Percentiles rank a stretch among this genome's conserved stretches.
Conservation (phyloP, 257 asterid species). For the Solanum dulcamara region DNA sequence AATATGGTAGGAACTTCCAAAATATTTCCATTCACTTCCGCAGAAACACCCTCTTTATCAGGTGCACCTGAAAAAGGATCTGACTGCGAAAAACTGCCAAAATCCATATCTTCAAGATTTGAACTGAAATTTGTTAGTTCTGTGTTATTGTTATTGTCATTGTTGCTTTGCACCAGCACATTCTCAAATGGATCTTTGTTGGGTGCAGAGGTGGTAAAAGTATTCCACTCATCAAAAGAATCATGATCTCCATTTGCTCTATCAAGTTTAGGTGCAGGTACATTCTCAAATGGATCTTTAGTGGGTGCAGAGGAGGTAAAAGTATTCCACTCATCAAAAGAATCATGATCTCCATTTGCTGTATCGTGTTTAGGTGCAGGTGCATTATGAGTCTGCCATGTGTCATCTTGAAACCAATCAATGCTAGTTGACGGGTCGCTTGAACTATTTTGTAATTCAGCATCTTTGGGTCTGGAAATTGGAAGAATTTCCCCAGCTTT, state of each 20-base stretch:
- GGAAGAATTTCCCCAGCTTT: slow-evolving; percentile 24
- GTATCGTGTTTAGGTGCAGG: slow-evolving; percentile 15
- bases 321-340: slow-evolving; percentile 58
- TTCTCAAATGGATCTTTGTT: not conserved
- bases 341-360: slow-evolving; percentile 16
- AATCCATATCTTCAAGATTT: slow-evolving; percentile 25
- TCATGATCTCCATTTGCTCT: not conserved
- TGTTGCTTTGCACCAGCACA: not conserved
- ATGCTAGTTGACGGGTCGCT: slow-evolving; percentile 16
- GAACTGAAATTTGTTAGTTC: slow-evolving; percentile 13
- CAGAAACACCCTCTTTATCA: slow-evolving; percentile 14
- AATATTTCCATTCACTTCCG: slow-evolving; percentile 13
- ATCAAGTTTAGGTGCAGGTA: slow-evolving; percentile 1
- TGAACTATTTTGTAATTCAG: slow-evolving; percentile 6
- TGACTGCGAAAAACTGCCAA: slow-evolving; percentile 35
- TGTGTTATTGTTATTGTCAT: not conserved
- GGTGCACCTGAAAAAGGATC: slow-evolving; percentile 25
- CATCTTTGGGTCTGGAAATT: slow-evolving; percentile 16
- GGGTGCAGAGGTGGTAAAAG: not conserved
- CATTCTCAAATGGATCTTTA: slow-evolving; percentile 29
- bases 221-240: slow-evolving; percentile 8
- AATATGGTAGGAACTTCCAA: slow-evolving; percentile 29
- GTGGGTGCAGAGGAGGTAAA: slow-evolving; percentile 40
- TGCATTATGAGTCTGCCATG: slow-evolving; percentile 19
- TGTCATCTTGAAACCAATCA: slow-evolving; percentile 49